phyloP scores from a whole-genome alignment of 2,329 filamentous ascomycete genomes.

The Aspergillus sp. region DNA sequence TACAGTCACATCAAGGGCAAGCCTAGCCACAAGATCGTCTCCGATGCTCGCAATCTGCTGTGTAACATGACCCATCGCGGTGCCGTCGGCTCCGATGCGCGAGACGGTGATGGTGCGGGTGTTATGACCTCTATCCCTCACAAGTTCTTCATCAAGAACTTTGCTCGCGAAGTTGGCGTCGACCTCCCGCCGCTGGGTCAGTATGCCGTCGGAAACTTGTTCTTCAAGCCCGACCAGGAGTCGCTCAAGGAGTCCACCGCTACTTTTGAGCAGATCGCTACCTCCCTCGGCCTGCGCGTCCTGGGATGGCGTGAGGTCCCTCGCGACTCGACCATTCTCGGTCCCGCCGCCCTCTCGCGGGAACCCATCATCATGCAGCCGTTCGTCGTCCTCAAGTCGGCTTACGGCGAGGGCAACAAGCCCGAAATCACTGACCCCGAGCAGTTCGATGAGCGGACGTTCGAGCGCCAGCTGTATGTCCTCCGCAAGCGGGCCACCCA shows the following conservation, averaged over 20 bases:
- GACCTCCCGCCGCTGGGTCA: conserved; percentile 84
- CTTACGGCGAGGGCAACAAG: conserved; percentile 77
- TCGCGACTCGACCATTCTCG: conserved; percentile 86
- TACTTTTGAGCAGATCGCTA: conserved; percentile 91
- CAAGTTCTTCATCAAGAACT: conserved; percentile 98
- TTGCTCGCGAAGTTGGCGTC: conserved; percentile 84
- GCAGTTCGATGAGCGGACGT: conserved; percentile 77
- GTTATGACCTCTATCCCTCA: conserved; percentile 99
- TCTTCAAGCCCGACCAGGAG: conserved; percentile 96
- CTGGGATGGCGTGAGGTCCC: conserved; percentile 96
- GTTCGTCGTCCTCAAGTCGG: conserved; percentile 82
- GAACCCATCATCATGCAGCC: conserved; percentile 95
- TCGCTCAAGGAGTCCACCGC: conserved; percentile 84
- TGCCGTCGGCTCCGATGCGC: conserved; percentile 94
- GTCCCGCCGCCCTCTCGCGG: conserved; percentile 86
- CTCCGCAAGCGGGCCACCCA: conserved; percentile 93
- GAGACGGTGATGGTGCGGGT: conserved; percentile 96
- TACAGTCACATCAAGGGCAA: conserved; percentile 92
- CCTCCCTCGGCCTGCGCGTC: conserved; percentile 81
- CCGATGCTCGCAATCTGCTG: conserved; percentile 92
- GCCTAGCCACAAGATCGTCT: conserved; percentile 96
- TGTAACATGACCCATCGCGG: conserved; percentile 99
- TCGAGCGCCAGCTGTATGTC: conserved; percentile 91
- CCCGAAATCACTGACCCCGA: conserved; percentile 76
- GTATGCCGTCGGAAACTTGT: conserved; percentile 95